Base-by-base conservation (phyloP, 2,329 filamentous ascomycete species). In the Eutypa lata region DNA sequence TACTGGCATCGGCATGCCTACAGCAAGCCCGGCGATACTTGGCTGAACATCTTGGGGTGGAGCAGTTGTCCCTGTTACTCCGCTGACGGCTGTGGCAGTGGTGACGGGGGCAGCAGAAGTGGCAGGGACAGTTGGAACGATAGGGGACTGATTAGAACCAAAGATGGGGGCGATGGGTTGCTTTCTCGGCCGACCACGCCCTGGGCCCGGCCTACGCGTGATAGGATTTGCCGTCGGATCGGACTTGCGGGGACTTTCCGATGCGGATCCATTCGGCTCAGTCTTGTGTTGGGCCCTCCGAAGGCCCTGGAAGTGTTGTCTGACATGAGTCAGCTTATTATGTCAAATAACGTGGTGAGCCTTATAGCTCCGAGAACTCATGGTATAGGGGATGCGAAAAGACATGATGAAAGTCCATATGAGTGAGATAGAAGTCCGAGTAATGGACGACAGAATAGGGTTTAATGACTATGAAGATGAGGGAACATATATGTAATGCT, bases 301-400 rank as follows among this genome's bases (percentile, higher is more conserved):
- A 18, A 85, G 73, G 26, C 81, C 80, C 61, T 84, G 82, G 53
- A 84, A 84, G 61, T 84, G 82, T 72, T 84, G 82, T 37, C 81
- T 84, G 60, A 35, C 18, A 44, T 18, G 44, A 37, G 48, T 60
- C 8, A 24, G 48, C 53, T 52, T 33, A 24, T 37, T 50, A 35
- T 43, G 57, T 51, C 42, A 16, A 16, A 37, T 21, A 24, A 31
- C 16, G 21, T 18, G 46, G 10, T 19, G 22, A 51, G 44, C 35
- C 7, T 48, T 24, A 48, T 22, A 46, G 35, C 18, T 40, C 31
- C 37, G 24, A 16, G n/a, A 51, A 19, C 19, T 31, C n/a, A 6
- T 21, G 19, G 16, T 18, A 35, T 18, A 16, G 21, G 18, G 16
- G 16, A 38, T 40, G 37, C 16, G 19, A 13, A 44, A 13, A 18